phyloP scores from a whole-genome alignment of 2,329 filamentous ascomycete genomes.

The Verticillium nubilum region DNA sequence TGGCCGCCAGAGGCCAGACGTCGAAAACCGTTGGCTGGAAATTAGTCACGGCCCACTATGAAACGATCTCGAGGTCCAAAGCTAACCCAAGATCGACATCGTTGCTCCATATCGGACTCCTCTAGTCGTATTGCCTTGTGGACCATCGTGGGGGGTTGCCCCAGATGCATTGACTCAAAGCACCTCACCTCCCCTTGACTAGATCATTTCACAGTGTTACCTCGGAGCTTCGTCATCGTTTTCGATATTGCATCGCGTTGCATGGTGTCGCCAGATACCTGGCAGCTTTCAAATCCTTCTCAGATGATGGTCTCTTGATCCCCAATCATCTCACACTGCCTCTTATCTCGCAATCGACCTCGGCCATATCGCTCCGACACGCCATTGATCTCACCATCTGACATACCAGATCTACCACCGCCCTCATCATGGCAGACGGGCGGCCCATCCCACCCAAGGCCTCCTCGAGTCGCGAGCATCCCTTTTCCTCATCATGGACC shows the following conservation, averaged over 20 bases:
- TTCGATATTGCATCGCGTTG: not conserved
- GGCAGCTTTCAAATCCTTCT: too few relatives aligned
- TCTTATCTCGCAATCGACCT: not conserved
- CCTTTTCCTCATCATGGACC: constrained; percentile 26
- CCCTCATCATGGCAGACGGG: constrained; percentile 9
- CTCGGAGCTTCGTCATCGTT: not conserved
- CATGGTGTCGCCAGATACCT: not conserved
- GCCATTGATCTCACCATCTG: not conserved
- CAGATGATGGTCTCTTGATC: not conserved
- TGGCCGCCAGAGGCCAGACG: too few relatives aligned
- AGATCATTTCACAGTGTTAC: not conserved
- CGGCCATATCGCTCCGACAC: too few relatives aligned
- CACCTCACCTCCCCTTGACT: too few relatives aligned
- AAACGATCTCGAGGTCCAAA: too few relatives aligned
- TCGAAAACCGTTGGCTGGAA: too few relatives aligned
- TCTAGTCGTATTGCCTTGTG: too few relatives aligned
- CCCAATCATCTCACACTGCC: not conserved
- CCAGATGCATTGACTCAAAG: too few relatives aligned
- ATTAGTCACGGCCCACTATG: too few relatives aligned
- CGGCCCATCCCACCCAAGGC: constrained; percentile 10
- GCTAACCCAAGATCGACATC: too few relatives aligned
- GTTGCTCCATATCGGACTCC: too few relatives aligned
- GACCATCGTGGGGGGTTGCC: too few relatives aligned
- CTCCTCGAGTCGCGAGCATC: constrained; percentile 15
- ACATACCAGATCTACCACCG: not conserved